Evolutionary conservation across 2,329 filamentous ascomycete genomes (phyloP).

Genomic region (Onygenales sp.): DNA sequence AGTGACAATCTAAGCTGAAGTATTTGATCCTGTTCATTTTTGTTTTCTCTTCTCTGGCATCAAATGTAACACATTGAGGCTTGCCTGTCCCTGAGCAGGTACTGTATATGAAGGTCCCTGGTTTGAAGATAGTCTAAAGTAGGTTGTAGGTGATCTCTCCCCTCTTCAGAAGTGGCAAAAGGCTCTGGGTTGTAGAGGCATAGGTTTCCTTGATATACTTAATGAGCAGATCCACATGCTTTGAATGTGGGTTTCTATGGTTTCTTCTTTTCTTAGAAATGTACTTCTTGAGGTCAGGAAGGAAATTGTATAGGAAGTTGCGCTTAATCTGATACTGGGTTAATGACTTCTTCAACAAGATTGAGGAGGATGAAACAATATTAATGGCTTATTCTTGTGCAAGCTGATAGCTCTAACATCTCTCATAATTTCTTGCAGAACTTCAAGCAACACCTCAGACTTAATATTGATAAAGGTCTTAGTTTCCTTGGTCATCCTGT

Average conservation of each 20-base stretch:
- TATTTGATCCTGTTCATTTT: slow-evolving; percentile 12
- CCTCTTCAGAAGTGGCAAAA: slow-evolving; percentile 19
- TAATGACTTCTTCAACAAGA: slow-evolving; percentile 3
- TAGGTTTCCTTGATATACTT: slow-evolving; percentile 18
- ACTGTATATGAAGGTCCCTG: slow-evolving; percentile 20
- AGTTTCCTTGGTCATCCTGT: slow-evolving; percentile 14
- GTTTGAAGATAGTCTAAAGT: slow-evolving; percentile 28
- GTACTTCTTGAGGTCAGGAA: slow-evolving; percentile 13
- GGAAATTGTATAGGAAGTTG: slow-evolving; percentile 17
- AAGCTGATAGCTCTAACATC: slow-evolving; percentile 22
- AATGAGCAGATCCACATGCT: slow-evolving; percentile 18
- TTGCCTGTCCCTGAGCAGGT: slow-evolving; percentile 17
- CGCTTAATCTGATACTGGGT: slow-evolving; percentile 7
- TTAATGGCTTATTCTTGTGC: slow-evolving; percentile 21
- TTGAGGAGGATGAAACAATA: slow-evolving; percentile 7
- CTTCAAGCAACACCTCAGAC: slow-evolving; percentile 21
- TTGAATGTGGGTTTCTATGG: background rate
- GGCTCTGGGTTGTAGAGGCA: slow-evolving; percentile 14
- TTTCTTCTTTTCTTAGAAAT: slow-evolving; percentile 1
- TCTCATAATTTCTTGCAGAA: slow-evolving; percentile 20
- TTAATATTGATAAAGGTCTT: slow-evolving; percentile 23
- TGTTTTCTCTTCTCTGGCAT: slow-evolving; percentile 14
- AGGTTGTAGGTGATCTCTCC: slow-evolving; percentile 27
- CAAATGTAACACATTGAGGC: slow-evolving; percentile 14
- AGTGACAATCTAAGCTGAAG: slow-evolving; percentile 18